Conservation (phyloP, 2,329 filamentous ascomycete species). For the Stagonosporopsis tanaceti region DNA sequence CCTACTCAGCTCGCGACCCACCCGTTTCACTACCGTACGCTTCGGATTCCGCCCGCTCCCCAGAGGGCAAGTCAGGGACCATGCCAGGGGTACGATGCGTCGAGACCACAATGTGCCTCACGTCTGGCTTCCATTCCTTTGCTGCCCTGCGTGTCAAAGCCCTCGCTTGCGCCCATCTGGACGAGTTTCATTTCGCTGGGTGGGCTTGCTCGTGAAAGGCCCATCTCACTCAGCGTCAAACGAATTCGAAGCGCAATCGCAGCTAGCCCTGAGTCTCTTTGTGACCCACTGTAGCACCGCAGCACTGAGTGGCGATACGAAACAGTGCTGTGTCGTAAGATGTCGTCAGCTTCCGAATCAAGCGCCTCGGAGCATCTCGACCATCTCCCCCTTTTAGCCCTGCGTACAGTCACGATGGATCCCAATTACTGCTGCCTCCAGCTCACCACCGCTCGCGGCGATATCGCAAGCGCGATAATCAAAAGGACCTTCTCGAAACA, state of each 20-base stretch:
- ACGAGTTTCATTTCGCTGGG: slow-evolving; percentile 11
- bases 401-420: slow-evolving; percentile 26
- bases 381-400: slow-evolving; percentile 24
- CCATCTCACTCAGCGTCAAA: slow-evolving; percentile 26
- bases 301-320: slow-evolving; percentile 39
- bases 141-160: slow-evolving; percentile 13
- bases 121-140: slow-evolving; percentile 19
- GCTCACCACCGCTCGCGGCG: slow-evolving; percentile 17
- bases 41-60: slow-evolving; percentile 28
- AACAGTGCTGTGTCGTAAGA: slow-evolving; percentile 43
- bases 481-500: slow-evolving; percentile 37
- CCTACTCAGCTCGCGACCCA: slow-evolving; percentile 38
- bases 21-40: slow-evolving; percentile 36
- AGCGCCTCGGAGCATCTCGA: slow-evolving; percentile 23
- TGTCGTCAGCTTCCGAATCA: slow-evolving; percentile 37
- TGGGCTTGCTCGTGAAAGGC: slow-evolving; percentile 1
- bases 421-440: slow-evolving; percentile 33
- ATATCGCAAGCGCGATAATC: slow-evolving; percentile 12
- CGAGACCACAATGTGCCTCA: slow-evolving; percentile 25
- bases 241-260: slow-evolving; percentile 14
- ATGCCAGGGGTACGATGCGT: slow-evolving; percentile 27
- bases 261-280: slow-evolving; percentile 22
- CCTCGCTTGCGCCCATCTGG: slow-evolving; percentile 12
- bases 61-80: slow-evolving; percentile 23
- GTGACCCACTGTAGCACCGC: slow-evolving; percentile 37